Evolutionary conservation across 257 asterid genomes (phyloP), one percentile per base, ranked within the genome.

Genomic region (Orobanche coerulescens): DNA sequence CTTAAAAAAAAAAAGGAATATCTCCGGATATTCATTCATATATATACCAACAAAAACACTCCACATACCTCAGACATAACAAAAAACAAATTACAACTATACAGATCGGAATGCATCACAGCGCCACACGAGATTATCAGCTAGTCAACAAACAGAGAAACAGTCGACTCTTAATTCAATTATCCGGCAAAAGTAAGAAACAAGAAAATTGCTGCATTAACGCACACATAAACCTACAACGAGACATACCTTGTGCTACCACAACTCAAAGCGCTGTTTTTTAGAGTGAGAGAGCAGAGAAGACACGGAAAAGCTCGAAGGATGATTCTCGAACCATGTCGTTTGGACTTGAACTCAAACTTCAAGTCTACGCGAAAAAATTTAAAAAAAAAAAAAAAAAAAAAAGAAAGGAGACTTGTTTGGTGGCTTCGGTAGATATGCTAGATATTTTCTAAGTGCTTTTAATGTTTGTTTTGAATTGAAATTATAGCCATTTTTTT

Each of bases 51-150:
- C 23, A 44, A 44, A 14, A 20, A 57, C 5, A 57, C 33, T 2
- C 13, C 47, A 31, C 61, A 50, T 2, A 14, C 53, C 30, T 7
- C 30, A 71, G n/a, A 55, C 24, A 71, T n/a, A 40, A 46, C 23
- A 10, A 10, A 9, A 46, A 15, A 46, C 5, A 34, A 34, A 34
- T 3, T 5, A 9, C 24, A 52, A 23, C 66, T 13, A 8, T 53
- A 71, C 70, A 65, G 78, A 79, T 76, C 82, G n/a, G 50, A 70
- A 50, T 16, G 61, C 73, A 60, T 28, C 50, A 46, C 55, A 37
- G 48, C 2, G n/a, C n/a, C n/a, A n/a, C n/a, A n/a, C n/a, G n/a
- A n/a, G 22, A 52, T 36, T n/a, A 69, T 15, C 56, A 62, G 8
- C n/a, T 64, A 52, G 23, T 30, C 30, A 47, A 6, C 37, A 70